A percentile compares a stretch with the other conserved stretches of the same genome.
phyloP scores from a whole-genome alignment of 2,329 filamentous ascomycete genomes.

The Lachnellula occidentalis region DNA sequence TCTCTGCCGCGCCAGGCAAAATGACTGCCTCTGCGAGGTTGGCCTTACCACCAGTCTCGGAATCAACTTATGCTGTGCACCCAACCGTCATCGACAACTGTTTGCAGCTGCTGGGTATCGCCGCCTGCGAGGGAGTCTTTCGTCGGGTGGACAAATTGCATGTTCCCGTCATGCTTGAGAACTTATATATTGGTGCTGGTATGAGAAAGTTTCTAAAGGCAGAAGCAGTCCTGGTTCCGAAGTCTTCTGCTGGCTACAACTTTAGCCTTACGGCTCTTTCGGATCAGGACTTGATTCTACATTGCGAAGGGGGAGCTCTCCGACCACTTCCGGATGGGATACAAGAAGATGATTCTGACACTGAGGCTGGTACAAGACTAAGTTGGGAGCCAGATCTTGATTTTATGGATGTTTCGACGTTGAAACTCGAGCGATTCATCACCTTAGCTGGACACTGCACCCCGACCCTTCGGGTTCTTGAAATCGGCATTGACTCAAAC shows the following conservation, averaged over 20 bases:
- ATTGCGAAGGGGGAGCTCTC: too few species aligned
- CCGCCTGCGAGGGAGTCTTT: background rate
- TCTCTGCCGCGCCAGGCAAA: constrained; percentile 1
- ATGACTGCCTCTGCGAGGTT: background rate
- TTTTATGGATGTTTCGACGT: constrained; percentile 8
- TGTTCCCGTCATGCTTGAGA: constrained; percentile 5
- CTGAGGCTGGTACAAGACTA: constrained; percentile 4
- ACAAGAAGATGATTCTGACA: background rate
- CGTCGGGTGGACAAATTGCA: constrained; percentile 1
- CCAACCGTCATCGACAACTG: background rate
- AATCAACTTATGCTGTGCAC: constrained; percentile 2
- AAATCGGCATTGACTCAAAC: constrained; percentile 23
- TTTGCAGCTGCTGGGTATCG: too few species aligned
- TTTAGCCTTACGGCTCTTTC: too few species aligned
- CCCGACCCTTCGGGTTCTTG: constrained; percentile 19
- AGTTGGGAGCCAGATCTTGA: background rate
- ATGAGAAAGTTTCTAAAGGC: too few species aligned
- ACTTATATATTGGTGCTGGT: background rate
- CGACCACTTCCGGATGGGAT: too few species aligned
- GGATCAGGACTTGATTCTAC: too few species aligned
- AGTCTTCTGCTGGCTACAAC: too few species aligned
- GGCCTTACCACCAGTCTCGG: constrained; percentile 2
- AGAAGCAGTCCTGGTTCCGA: too few species aligned
- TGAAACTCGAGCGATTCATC: too few species aligned
- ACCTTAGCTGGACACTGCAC: constrained; percentile 9